These are phyloP conservation scores for Penicillium simplicissimum DNA, from an alignment of 495 filamentous ascomycete species.

Conservation along the genomic window DNA sequence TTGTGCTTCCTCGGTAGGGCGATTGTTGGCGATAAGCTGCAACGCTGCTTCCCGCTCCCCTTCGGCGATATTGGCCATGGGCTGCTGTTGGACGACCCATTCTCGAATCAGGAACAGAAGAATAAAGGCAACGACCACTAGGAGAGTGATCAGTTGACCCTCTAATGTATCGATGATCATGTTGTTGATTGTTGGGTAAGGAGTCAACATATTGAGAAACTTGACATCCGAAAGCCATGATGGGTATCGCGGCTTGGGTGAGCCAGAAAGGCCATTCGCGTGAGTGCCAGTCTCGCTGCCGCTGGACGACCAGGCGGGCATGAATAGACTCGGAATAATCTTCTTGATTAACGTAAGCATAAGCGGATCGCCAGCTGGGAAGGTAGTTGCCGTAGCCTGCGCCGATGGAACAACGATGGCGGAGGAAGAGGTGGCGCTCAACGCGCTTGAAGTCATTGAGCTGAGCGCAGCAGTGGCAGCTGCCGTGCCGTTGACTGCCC, in stretches of 20 bases:
- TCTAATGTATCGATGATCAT: slow-evolving; percentile 82
- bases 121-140: slow-evolving; percentile 90
- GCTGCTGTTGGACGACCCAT: slow-evolving; percentile 98
- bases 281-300: slow-evolving; percentile 17
- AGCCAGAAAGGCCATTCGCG: slow-evolving; percentile 25
- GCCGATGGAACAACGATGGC: slow-evolving; percentile 27
- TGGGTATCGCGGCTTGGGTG: slow-evolving; percentile 36
- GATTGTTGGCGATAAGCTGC: slow-evolving; percentile 44
- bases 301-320: slow-evolving; percentile 40
- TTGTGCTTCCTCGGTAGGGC: slow-evolving; percentile 24
- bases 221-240: slow-evolving; percentile 68
- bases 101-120: slow-evolving; percentile 93
- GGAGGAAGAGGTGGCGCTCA: slow-evolving; percentile 29
- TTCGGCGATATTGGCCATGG: slow-evolving; percentile 62
- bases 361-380: slow-evolving; percentile 49
- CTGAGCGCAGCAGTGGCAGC: slow-evolving; percentile 27
- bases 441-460: slow-evolving; percentile 27
- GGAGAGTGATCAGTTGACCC: slow-evolving; percentile 87
- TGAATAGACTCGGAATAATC: slow-evolving; percentile 40
- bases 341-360: slow-evolving; percentile 50
- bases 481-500: slow-evolving; percentile 38
- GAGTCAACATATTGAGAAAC: slow-evolving; percentile 72
- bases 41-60: slow-evolving; percentile 49
- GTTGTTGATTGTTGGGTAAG: slow-evolving; percentile 71
- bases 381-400: slow-evolving; percentile 45